Evolutionary conservation across 495 filamentous ascomycete species (phyloP).

Genomic region (Penicillium coprophilum): DNA sequence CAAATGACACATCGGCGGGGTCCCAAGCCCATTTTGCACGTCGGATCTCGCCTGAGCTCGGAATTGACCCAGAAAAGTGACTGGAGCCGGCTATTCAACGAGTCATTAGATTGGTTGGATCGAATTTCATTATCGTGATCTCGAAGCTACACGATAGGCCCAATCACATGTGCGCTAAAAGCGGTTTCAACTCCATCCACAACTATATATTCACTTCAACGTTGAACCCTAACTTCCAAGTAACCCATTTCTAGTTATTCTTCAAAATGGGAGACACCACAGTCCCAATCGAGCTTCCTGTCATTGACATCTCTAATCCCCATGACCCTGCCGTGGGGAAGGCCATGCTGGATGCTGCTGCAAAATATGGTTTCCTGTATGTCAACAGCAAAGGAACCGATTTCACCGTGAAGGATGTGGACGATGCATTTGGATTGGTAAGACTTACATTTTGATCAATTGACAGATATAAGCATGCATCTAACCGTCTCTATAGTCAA

Average conservation of each 20-base stretch:
- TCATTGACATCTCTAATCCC: slow-evolving; percentile 70
- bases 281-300: slow-evolving; percentile 60
- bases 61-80: background rate
- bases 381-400: slow-evolving; percentile 67
- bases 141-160: slow-evolving; percentile 24
- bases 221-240: background rate
- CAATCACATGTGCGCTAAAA: background rate
- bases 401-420: slow-evolving; percentile 65
- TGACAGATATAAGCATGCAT: background rate
- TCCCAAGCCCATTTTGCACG: background rate
- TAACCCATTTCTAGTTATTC: background rate
- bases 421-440: slow-evolving; percentile 75
- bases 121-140: slow-evolving; percentile 8
- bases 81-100: background rate
- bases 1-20: slow-evolving; percentile 2
- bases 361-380: slow-evolving; percentile 85
- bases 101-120: background rate
- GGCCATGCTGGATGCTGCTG: slow-evolving; percentile 74
- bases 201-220: slow-evolving; percentile 11
- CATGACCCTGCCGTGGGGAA: slow-evolving; percentile 60
- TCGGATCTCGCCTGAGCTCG: slow-evolving; percentile 25
- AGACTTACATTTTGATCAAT: slow-evolving; percentile 11
- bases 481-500: slow-evolving; percentile 54
- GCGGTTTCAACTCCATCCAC: background rate
- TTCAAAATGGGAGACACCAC: slow-evolving; percentile 41